phyloP scores from a whole-genome alignment of 805 yeast genomes.

The Kuraishia floccosa region DNA sequence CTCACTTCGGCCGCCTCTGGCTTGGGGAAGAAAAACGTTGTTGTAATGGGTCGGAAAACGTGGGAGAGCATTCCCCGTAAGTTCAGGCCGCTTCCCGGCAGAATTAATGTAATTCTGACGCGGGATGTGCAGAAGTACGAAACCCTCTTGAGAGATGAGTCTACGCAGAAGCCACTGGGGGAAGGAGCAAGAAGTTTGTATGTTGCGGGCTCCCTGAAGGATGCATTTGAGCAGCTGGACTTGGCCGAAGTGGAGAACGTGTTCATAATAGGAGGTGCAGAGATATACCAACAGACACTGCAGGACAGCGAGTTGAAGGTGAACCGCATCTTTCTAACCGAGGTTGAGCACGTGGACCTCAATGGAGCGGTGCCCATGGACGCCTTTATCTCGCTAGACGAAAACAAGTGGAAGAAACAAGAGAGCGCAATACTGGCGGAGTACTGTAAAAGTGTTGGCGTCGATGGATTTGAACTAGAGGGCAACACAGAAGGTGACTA shows the following conservation, averaged over 20 bases:
- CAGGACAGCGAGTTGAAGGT: constrained; percentile 17
- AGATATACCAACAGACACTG: constrained; percentile 56
- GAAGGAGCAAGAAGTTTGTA: constrained; percentile 6
- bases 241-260: constrained; percentile 24
- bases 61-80: constrained; percentile 87
- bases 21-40: constrained; percentile 47
- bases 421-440: constrained; percentile 21
- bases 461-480: constrained; percentile 15
- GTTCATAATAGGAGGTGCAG: constrained; percentile 89
- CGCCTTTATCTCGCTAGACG: constrained; percentile 43
- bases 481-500: constrained; percentile 27
- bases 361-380: constrained; percentile 44
- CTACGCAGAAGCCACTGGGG: constrained; percentile 6
- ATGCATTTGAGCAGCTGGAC: constrained; percentile 26
- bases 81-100: constrained; percentile 71
- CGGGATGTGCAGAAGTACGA: constrained; percentile 20
- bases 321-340: constrained; percentile 57
- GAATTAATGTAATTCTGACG: constrained; percentile 71
- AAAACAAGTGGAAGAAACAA: constrained; percentile 24
- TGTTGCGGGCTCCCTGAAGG: constrained; percentile 28
- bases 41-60: constrained; percentile 91
- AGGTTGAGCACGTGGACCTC: constrained; percentile 29
- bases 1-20: constrained; percentile 42
- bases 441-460: constrained; percentile 25
- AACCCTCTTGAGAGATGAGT: constrained; percentile 14